Conservation (phyloP, 306 rosid genomes). For the Alnus glutinosa region DNA sequence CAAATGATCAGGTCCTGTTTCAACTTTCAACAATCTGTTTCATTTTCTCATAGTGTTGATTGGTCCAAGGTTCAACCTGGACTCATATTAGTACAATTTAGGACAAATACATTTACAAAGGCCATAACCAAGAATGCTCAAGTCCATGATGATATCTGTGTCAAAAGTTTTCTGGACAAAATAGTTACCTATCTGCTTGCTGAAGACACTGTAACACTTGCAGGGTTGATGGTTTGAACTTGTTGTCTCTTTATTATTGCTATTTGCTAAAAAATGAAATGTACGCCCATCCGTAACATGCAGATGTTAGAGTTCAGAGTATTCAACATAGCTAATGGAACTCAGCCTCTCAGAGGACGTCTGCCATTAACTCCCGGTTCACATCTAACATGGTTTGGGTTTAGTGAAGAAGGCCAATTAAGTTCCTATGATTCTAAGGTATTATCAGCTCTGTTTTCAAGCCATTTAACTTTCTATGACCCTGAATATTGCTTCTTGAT, state of each 20-base stretch:
- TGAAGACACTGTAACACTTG: slow-evolving; percentile 13
- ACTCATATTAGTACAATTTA: slow-evolving; percentile 1
- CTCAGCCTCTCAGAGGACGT: slow-evolving; percentile 59
- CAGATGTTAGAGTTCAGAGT: slow-evolving; percentile 76
- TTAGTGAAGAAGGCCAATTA: slow-evolving; percentile 82
- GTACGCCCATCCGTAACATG: slow-evolving; percentile 31
- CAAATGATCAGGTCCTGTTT: slow-evolving; percentile 75
- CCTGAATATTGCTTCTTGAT: slow-evolving; percentile 18
- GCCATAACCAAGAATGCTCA: neutral
- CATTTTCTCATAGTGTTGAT: slow-evolving; percentile 12
- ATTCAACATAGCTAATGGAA: slow-evolving; percentile 55
- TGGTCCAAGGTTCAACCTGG: neutral
- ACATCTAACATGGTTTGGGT: slow-evolving; percentile 81
- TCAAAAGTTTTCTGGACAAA: neutral
- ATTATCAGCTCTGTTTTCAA: slow-evolving; percentile 22
- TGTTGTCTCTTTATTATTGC: neutral
- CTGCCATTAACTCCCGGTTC: slow-evolving; percentile 91
- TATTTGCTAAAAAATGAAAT: slow-evolving; percentile 24
- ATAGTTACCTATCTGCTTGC: neutral
- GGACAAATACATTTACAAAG: slow-evolving; percentile 1
- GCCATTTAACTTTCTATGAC: slow-evolving; percentile 1
- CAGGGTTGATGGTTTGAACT: neutral
- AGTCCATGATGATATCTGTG: neutral
- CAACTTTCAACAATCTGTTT: slow-evolving; percentile 1
- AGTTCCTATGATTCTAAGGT: slow-evolving; percentile 95